These are phyloP conservation scores for Curvularia lunata DNA, from an alignment of 2,329 filamentous ascomycete genomes.

Conservation along the genomic window DNA sequence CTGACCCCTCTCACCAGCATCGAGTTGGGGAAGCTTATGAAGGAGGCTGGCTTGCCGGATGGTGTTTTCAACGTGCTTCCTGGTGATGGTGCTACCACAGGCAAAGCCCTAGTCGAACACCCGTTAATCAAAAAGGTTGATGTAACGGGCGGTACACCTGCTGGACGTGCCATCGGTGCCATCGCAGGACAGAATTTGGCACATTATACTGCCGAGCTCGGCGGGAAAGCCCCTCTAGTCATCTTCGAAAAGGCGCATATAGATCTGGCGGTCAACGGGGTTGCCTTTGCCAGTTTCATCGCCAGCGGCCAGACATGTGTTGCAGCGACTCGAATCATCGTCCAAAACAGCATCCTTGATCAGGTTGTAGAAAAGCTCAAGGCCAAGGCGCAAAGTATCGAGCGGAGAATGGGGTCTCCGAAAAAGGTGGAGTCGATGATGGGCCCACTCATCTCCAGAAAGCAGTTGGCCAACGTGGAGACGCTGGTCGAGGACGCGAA, in stretches of 20 bases:
- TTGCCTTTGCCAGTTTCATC: conserved; percentile 55
- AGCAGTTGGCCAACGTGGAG: conserved; percentile 51
- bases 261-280: conserved; percentile 48
- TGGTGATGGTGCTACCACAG: conserved; percentile 43
- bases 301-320: conserved; percentile 64
- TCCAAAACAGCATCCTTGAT: conserved; percentile 54
- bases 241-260: conserved; percentile 48
- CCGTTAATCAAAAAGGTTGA: conserved; percentile 48
- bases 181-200: conserved; percentile 46
- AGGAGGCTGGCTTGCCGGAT: conserved; percentile 48
- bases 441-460: conserved; percentile 67
- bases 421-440: conserved; percentile 65
- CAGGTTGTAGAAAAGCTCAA: conserved; percentile 50
- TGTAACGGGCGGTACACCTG: conserved; percentile 48
- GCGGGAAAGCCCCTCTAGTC: conserved; percentile 48
- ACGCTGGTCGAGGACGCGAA: conserved; percentile 47
- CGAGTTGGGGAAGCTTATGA: conserved; percentile 46
- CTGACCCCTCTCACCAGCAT: conserved; percentile 48
- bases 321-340: conserved; percentile 61
- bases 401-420: conserved; percentile 63
- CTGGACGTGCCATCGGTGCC: conserved; percentile 46
- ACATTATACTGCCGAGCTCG: conserved; percentile 47
- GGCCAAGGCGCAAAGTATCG: conserved; percentile 58
- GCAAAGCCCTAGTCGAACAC: conserved; percentile 47
- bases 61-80: conserved; percentile 47